Evolutionary conservation across 352 stramenopile species (phyloP).

Genomic region (Phytophthora cryptogea): DNA sequence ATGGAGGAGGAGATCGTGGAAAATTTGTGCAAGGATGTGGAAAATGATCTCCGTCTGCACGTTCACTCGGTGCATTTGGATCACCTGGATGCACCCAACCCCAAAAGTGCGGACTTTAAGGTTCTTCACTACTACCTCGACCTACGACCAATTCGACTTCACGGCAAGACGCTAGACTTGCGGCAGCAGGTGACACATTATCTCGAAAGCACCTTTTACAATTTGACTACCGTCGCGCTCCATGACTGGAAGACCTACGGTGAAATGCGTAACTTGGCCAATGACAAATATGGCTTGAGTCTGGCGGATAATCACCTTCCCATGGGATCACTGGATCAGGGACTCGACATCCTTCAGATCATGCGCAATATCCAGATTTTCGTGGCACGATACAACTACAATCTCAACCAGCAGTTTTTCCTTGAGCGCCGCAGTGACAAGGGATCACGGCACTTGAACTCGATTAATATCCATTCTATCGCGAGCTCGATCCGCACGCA

Average conservation of each 20-base stretch:
- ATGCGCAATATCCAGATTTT: slow-evolving; percentile 96
- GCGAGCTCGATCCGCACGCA: slow-evolving; percentile 93
- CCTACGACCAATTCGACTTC: slow-evolving; percentile 87
- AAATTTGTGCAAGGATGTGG: slow-evolving; percentile 92
- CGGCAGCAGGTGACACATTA: slow-evolving; percentile 90
- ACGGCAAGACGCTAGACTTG: slow-evolving; percentile 87
- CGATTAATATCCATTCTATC: slow-evolving; percentile 93
- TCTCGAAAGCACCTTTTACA: slow-evolving; percentile 95
- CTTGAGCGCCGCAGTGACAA: slow-evolving; percentile 91
- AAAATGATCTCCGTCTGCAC: slow-evolving; percentile 92
- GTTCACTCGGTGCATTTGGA: slow-evolving; percentile 89
- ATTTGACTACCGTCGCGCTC: slow-evolving; percentile 93
- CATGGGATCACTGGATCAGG: slow-evolving; percentile 92
- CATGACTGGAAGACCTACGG: slow-evolving; percentile 96
- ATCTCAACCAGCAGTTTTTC: slow-evolving; percentile 96
- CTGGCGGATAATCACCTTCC: slow-evolving; percentile 92
- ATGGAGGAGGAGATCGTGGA: slow-evolving; percentile 89
- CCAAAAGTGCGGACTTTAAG: slow-evolving; percentile 83
- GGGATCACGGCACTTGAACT: slow-evolving; percentile 92
- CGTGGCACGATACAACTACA: slow-evolving; percentile 93
- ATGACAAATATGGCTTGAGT: slow-evolving; percentile 92
- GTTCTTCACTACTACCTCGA: slow-evolving; percentile 87
- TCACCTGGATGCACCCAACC: slow-evolving; percentile 86
- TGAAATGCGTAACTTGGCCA: slow-evolving; percentile 93
- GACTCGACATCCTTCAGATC: slow-evolving; percentile 94